Evolutionary conservation across 345 rosid genomes (phyloP), one percentile per base, ranked within the genome.

Genomic region (Hirschfeldia incana): DNA sequence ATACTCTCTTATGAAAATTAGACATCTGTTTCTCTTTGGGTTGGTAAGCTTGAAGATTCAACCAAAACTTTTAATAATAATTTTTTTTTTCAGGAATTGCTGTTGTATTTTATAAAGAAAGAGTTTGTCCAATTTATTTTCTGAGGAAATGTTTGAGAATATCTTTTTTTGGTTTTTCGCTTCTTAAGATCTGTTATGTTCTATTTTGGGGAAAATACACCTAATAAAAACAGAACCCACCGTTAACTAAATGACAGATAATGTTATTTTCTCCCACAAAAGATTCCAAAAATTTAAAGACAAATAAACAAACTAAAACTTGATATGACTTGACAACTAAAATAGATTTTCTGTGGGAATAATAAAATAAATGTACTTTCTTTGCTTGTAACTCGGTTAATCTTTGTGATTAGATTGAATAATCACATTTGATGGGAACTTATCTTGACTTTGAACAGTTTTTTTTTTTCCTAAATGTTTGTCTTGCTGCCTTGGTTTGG

Each of bases 401-500:
- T 65, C 80, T 80, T 26, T 42, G 30, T 32, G 30, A 70, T 53
- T 53, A 70, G 63, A 30, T 70, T 10, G 73, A 70, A 27, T n/a
- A 66, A 66, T 37, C 57, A 67, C 26, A 6, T 13, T 60, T 33
- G 44, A 33, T 64, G 68, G 49, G 16, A 67, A 42, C 57, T 67
- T 67, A 51, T 67, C 33, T 69, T 28, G 70, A 74, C 65, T 53
- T 11, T 73, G 66, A 70, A 75, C 65, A 65, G 63, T 83, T 71
- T 39, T 36, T n/a, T 61, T 65, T 27, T 60, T 68, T 12, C 37
- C 21, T 21, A 21, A 75, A 12, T 49, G 57, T 59, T 60, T 42
- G 65, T 77, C 64, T 78, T 82, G 67, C 76, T 67, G 80, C 76
- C 53, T 86, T 51, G 76, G 91, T 90, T 94, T 88, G 97, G 90